These are phyloP conservation scores for Excoecaria cochinchinensis DNA, from an alignment of 345 rosid species.

Conservation along the genomic window DNA sequence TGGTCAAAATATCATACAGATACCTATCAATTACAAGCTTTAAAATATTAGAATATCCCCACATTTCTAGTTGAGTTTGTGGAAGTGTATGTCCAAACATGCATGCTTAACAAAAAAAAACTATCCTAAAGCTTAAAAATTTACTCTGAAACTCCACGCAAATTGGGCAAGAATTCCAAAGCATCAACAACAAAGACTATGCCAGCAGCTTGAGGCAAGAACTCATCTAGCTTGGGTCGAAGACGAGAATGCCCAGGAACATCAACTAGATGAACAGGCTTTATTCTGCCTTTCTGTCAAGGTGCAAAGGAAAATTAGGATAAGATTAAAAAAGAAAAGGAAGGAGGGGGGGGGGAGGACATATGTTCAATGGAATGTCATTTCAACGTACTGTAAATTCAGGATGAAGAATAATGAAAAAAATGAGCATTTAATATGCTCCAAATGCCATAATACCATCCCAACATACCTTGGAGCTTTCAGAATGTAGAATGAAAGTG, in stretches of 20 bases:
- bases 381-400: neutral
- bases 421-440: neutral
- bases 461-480: conserved; percentile 53
- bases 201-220: conserved; percentile 81
- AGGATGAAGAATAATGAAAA: neutral
- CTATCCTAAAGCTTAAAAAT: conserved; percentile 16
- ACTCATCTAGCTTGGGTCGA: conserved; percentile 75
- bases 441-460: neutral
- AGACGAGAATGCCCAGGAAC: conserved; percentile 96
- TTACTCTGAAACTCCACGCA: conserved; percentile 79
- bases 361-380: conserved; percentile 1
- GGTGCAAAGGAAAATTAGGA: neutral
- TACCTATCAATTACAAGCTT: conserved; percentile 49
- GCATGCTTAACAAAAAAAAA: neutral
- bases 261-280: conserved; percentile 84
- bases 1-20: conserved; percentile 84
- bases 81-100: neutral
- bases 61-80: neutral
- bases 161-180: conserved; percentile 79
- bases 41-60: conserved; percentile 2
- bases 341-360: too few relatives aligned
- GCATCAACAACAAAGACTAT: conserved; percentile 86
- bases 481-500: conserved; percentile 65
- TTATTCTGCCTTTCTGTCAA: conserved; percentile 63
- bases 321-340: neutral